These are phyloP conservation scores for Medicago arabica DNA, from an alignment of 306 rosid genomes.

Conservation along the genomic window DNA sequence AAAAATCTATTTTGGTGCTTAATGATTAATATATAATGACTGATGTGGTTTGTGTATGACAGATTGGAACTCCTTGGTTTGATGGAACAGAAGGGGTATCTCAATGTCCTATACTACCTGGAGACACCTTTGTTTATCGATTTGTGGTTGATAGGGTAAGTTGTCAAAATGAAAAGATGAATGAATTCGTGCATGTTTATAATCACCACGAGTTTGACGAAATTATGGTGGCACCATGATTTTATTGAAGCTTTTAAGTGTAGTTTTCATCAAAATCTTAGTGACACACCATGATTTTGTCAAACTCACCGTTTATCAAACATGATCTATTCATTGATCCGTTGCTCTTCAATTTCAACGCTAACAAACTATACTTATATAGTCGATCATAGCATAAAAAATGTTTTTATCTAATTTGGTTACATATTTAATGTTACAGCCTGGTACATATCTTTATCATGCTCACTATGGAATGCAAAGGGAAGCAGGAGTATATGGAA, in stretches of 20 bases:
- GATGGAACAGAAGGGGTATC: conserved; percentile 95
- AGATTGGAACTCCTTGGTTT: conserved; percentile 93
- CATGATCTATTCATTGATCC: not conserved
- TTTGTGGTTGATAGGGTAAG: conserved; percentile 88
- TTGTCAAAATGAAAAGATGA: not conserved
- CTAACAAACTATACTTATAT: not conserved
- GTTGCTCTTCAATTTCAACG: not conserved
- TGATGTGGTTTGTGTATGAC: conserved; percentile 18
- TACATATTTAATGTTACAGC: conserved; percentile 45
- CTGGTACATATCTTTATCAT: conserved; percentile 87
- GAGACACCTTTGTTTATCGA: conserved; percentile 72
- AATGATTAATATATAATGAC: not conserved
- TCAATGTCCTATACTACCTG: conserved; percentile 84
- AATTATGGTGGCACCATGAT: not conserved
- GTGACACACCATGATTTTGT: not conserved
- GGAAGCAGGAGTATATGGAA: conserved; percentile 78
- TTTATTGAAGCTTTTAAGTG: not conserved
- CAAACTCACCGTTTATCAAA: not conserved
- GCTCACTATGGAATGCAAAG: conserved; percentile 97
- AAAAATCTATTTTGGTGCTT: not conserved
- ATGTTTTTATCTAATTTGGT: not conserved
- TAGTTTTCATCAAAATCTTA: not conserved
- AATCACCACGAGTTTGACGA: not conserved
- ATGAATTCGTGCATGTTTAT: not conserved
- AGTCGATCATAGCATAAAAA: not conserved